Conservation (phyloP, 345 rosid genomes). For the Mangifera indica region DNA sequence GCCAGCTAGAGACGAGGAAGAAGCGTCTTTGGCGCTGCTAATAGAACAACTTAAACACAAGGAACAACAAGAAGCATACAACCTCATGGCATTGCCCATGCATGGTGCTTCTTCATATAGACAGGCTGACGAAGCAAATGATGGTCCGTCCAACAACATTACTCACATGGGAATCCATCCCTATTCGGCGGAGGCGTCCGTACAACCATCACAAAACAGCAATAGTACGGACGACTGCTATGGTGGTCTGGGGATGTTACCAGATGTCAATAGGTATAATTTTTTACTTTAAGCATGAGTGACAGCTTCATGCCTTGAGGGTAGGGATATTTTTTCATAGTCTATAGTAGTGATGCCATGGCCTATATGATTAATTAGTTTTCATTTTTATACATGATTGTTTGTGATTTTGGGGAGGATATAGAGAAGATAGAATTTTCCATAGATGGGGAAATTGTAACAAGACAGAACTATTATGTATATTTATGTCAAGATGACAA, state of each 20-base stretch:
- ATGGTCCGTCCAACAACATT: background rate
- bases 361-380: background rate
- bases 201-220: constrained; percentile 1
- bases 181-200: background rate
- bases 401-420: constrained; percentile 12
- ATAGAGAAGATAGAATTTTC: background rate
- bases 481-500: too few relatives aligned
- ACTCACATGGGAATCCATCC: background rate
- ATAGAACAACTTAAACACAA: constrained; percentile 45
- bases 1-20: constrained; percentile 52
- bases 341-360: constrained; percentile 2
- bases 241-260: constrained; percentile 33
- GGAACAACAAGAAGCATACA: constrained; percentile 31
- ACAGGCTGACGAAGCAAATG: background rate
- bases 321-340: background rate
- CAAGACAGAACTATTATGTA: background rate
- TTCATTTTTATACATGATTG: constrained; percentile 2
- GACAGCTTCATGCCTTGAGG: background rate
- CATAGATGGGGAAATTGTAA: background rate
- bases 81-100: constrained; percentile 17
- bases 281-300: constrained; percentile 25
- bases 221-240: constrained; percentile 34
- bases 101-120: constrained; percentile 9
- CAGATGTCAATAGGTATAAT: constrained; percentile 25
- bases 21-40: constrained; percentile 44